These are phyloP conservation scores for Phaeolepiota aurea DNA, from an alignment of 768 basidiomycete species.

Conservation along the genomic window DNA sequence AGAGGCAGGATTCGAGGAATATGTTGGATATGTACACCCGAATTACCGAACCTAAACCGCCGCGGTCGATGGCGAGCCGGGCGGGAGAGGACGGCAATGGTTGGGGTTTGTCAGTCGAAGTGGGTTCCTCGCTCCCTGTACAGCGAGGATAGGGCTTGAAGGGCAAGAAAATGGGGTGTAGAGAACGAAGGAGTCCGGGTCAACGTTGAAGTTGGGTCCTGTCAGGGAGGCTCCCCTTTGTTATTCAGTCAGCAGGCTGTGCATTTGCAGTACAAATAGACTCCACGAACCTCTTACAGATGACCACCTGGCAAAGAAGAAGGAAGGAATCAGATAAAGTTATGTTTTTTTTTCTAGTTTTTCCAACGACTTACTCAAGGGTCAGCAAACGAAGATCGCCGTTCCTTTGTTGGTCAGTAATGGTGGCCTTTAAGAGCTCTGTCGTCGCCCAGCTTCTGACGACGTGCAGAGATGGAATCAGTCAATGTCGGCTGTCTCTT, in stretches of 20 bases:
- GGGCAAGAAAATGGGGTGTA: conserved; percentile 19
- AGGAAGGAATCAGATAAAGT: conserved; percentile 9
- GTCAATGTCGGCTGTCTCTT: conserved; percentile 1
- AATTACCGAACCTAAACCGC: conserved; percentile 72
- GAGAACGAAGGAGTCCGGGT: conserved; percentile 6
- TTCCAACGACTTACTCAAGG: conserved; percentile 48
- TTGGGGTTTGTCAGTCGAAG: conserved; percentile 44
- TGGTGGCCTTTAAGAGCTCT: conserved; percentile 29
- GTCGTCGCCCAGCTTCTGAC: not conserved
- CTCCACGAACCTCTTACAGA: conserved; percentile 59
- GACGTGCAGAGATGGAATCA: not conserved
- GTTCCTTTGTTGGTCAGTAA: conserved; percentile 74
- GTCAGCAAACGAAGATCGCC: conserved; percentile 76
- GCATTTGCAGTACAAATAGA: conserved; percentile 3
- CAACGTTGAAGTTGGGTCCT: conserved; percentile 16
- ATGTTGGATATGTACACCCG: conserved; percentile 23
- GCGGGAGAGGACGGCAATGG: conserved; percentile 54
- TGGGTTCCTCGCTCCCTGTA: conserved; percentile 61
- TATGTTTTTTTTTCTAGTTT: conserved; percentile 8
- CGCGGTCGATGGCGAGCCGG: conserved; percentile 54
- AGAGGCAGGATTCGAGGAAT: conserved; percentile 9
- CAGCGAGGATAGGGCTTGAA: conserved; percentile 59
- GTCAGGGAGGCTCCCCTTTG: conserved; percentile 77
- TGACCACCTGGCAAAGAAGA: conserved; percentile 52
- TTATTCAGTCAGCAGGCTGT: conserved; percentile 3